Conservation (phyloP, 495 filamentous ascomycete species). For the Aspergillus ellipticus region DNA sequence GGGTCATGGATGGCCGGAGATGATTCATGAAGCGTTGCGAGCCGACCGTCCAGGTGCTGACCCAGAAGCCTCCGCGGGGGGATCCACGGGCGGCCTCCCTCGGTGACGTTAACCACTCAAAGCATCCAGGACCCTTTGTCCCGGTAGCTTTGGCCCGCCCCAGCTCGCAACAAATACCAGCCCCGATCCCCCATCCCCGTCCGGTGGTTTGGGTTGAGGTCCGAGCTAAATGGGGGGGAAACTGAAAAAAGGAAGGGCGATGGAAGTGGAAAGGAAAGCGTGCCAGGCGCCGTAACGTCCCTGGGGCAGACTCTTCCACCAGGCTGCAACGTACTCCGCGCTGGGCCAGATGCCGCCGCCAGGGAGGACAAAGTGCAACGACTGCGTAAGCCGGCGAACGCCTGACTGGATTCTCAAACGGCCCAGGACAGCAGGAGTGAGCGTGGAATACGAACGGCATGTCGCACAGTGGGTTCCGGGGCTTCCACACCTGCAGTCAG, state of each 20-base stretch:
- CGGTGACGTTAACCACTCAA: constrained; percentile 24
- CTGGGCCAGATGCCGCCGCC: background rate
- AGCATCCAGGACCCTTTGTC: constrained; percentile 6
- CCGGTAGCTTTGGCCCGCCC: constrained; percentile 10
- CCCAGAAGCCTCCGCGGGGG: background rate
- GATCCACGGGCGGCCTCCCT: background rate
- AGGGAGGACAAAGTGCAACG: background rate
- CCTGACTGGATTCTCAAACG: constrained; percentile 6
- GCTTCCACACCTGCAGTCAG: constrained; percentile 13
- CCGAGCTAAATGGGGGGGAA: too few species aligned
- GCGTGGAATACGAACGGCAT: constrained; percentile 5
- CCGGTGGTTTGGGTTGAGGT: background rate
- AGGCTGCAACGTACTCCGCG: background rate
- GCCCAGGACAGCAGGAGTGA: background rate
- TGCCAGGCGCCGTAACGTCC: background rate
- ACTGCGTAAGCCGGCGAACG: constrained; percentile 2
- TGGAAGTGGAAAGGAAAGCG: too few species aligned
- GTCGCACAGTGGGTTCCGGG: constrained; percentile 6
- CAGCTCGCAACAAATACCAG: background rate
- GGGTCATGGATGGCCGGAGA: background rate
- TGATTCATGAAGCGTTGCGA: background rate
- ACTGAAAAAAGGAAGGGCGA: background rate
- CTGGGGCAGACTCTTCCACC: too few species aligned
- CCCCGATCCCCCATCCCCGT: background rate
- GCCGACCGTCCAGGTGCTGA: constrained; percentile 1